Conservation (phyloP, 768 basidiomycete species). For the Naganishia onofrii region DNA sequence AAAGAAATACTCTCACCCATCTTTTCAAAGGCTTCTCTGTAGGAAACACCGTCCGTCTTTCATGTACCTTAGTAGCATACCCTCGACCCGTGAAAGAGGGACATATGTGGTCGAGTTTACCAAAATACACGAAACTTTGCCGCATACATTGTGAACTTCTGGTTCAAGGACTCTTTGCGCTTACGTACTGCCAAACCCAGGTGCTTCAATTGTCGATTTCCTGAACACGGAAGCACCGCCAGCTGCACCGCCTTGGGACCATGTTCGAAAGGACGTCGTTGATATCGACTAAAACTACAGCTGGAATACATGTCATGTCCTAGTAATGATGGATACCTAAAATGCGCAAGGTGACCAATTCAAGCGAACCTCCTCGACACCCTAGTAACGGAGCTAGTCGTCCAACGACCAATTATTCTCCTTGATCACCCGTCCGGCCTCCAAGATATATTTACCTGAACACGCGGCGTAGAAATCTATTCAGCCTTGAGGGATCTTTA, state of each 20-base stretch:
- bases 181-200: too few relatives aligned
- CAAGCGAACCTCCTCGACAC: neutral
- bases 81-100: neutral
- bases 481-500: neutral
- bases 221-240: too few relatives aligned
- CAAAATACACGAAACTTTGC: neutral
- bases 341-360: neutral
- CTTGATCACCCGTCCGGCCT: slow-evolving; percentile 49
- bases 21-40: neutral
- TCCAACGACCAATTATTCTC: slow-evolving; percentile 39
- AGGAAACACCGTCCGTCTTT: neutral
- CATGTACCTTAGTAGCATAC: slow-evolving; percentile 5
- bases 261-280: too few relatives aligned
- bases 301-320: neutral
- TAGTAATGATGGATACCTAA: neutral
- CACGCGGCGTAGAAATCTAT: neutral
- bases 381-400: neutral
- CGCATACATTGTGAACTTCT: neutral
- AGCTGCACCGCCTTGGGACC: too few relatives aligned
- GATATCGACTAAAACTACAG: neutral
- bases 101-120: neutral
- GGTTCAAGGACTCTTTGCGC: too few relatives aligned
- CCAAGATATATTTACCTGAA: slow-evolving; percentile 48
- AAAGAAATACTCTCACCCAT: neutral
- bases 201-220: too few relatives aligned